A percentile compares a stretch with the other conserved stretches of the same genome.
Evolutionary conservation across 306 rosid genomes (phyloP).

Genomic region (Pterocarpus santalinus): DNA sequence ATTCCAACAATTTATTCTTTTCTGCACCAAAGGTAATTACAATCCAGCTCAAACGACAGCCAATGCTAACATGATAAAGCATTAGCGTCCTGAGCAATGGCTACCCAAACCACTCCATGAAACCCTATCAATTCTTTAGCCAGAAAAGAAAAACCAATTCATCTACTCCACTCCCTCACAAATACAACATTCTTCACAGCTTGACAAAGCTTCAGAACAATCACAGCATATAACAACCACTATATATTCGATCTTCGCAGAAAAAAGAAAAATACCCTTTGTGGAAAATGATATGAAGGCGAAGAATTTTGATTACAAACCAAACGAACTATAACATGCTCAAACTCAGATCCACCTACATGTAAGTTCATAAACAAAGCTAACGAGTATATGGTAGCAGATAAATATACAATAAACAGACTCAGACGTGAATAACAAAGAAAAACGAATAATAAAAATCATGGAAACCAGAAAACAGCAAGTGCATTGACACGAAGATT

Average conservation of each 20-base stretch:
- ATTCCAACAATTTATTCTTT: neutral
- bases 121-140: conserved; percentile 36
- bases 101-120: conserved; percentile 9
- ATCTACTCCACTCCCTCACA: conserved; percentile 29
- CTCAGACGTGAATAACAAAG: conserved; percentile 13
- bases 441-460: neutral
- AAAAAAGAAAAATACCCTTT: conserved; percentile 15
- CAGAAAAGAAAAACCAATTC: conserved; percentile 24
- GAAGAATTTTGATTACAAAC: conserved; percentile 38
- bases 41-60: conserved; percentile 26
- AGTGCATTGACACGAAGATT: conserved; percentile 36
- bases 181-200: conserved; percentile 26
- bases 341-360: conserved; percentile 55
- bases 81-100: conserved; percentile 32
- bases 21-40: neutral
- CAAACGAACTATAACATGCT: conserved; percentile 29
- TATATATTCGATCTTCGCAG: conserved; percentile 3
- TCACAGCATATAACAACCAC: conserved; percentile 9
- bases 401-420: conserved; percentile 32
- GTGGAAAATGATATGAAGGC: conserved; percentile 14
- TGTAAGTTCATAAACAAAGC: conserved; percentile 37
- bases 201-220: conserved; percentile 14
- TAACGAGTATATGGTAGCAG: conserved; percentile 14
- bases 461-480: conserved; percentile 36
- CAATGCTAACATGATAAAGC: conserved; percentile 17